Percentiles rank a stretch among this genome's conserved stretches.
phyloP scores from a whole-genome alignment of 1,139 yeast genomes.

The Wickerhamiella infanticola region DNA sequence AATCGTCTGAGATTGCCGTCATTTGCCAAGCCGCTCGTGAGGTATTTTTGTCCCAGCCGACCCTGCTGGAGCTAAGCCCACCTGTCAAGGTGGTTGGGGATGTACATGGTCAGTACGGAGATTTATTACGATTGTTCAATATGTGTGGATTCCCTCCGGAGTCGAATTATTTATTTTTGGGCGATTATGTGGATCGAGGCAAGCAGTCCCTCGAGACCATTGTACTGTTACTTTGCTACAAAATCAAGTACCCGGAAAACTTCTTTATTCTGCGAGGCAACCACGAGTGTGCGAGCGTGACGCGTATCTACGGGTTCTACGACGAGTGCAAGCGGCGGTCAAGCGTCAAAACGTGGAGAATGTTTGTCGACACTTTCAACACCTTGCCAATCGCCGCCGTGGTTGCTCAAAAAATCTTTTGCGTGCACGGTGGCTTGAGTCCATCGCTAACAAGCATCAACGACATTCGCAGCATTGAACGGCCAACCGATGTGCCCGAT shows the following conservation, averaged over 20 bases:
- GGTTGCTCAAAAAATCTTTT: constrained; percentile 89
- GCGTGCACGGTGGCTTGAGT: constrained; percentile 94
- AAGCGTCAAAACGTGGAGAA: constrained; percentile 85
- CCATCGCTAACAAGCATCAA: constrained; percentile 85
- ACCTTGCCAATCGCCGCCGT: constrained; percentile 90
- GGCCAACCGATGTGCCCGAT: constrained; percentile 97
- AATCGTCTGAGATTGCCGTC: constrained; percentile 70
- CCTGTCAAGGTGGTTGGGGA: constrained; percentile 97
- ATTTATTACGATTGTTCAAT: constrained; percentile 75
- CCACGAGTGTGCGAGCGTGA: constrained; percentile 94
- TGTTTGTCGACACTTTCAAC: constrained; percentile 85
- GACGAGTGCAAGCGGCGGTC: constrained; percentile 94
- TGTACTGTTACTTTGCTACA: constrained; percentile 67
- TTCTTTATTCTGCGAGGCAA: constrained; percentile 85
- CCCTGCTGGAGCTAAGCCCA: constrained; percentile 74
- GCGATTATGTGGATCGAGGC: constrained; percentile 96
- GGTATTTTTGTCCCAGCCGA: constrained; percentile 75
- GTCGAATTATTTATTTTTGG: constrained; percentile 77
- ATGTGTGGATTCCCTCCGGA: constrained; percentile 98
- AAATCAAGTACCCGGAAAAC: constrained; percentile 92
- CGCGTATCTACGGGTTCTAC: constrained; percentile 89
- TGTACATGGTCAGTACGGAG: constrained; percentile 93
- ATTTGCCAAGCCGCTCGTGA: constrained; percentile 82
- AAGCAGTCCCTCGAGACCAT: constrained; percentile 89
- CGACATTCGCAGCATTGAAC: constrained; percentile 75